Percentiles rank a stretch among this genome's conserved stretches.
Conservation (phyloP, 208 protist species). For the Trypanosoma melophagium region DNA sequence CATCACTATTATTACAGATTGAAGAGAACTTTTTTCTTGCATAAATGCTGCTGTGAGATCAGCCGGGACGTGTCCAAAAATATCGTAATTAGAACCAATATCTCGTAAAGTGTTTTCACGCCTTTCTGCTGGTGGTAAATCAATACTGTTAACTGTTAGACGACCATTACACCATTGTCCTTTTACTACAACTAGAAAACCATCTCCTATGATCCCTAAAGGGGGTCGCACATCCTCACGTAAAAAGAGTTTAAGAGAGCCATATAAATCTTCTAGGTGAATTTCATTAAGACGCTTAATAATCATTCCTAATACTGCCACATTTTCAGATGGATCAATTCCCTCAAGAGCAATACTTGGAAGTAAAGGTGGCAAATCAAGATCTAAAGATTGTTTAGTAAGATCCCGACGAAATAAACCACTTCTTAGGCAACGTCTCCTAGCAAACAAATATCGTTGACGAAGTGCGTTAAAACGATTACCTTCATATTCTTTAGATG, state of each 20-base stretch:
- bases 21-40: slow-evolving; percentile 67
- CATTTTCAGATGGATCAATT: slow-evolving; percentile 40
- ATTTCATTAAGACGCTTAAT: slow-evolving; percentile 39
- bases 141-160: slow-evolving; percentile 47
- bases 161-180: slow-evolving; percentile 56
- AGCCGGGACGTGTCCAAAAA: slow-evolving; percentile 68
- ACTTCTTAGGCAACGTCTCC: slow-evolving; percentile 73
- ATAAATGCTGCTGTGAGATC: slow-evolving; percentile 44
- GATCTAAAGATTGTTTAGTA: slow-evolving; percentile 39
- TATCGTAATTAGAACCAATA: slow-evolving; percentile 50
- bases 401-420: slow-evolving; percentile 70
- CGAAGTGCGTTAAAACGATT: slow-evolving; percentile 62
- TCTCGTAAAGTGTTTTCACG: slow-evolving; percentile 64
- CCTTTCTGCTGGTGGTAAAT: slow-evolving; percentile 73
- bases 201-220: slow-evolving; percentile 49
- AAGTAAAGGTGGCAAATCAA: slow-evolving; percentile 58
- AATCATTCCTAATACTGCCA: slow-evolving; percentile 84
- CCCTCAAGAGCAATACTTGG: slow-evolving; percentile 79
- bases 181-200: slow-evolving; percentile 68
- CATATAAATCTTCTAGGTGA: slow-evolving; percentile 74
- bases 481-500: slow-evolving; percentile 7
- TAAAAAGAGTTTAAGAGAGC: slow-evolving; percentile 47
- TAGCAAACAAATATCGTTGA: slow-evolving; percentile 80
- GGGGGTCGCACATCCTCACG: slow-evolving; percentile 25
- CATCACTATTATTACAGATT: slow-evolving; percentile 76